Base-by-base conservation (phyloP, 108 stramenopile species). In the Nitzschia putrida region DNA sequence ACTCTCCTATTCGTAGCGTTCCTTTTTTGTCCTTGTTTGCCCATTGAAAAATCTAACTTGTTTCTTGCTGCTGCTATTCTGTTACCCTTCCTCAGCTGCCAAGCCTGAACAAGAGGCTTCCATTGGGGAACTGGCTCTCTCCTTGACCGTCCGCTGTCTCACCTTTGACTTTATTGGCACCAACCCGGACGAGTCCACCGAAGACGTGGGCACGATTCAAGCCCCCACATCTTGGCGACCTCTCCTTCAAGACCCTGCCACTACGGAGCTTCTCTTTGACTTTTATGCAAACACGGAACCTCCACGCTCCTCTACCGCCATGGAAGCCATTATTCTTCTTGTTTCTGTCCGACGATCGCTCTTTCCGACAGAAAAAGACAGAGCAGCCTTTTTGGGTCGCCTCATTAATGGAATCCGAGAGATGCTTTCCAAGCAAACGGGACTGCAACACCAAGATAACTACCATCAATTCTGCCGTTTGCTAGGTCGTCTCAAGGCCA, bases 121-220 rank as follows among this genome's bases (percentile, higher is more conserved):
- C 22, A 77, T 97, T 23, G 92, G 92, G 23, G 91, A 95, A 71
- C 94, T 93, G 67, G 82, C 95, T 2, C 81, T 98, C 16, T 71
- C 81, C n/a, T 85, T 97, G 57, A 73, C 79, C 29, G 91, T 88
- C 6, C 85, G 92, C 22, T 97, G 97, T 83, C 80, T 99, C 52
- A 88, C 84, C 39, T 99, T 97, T 74, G 98, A 99, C 71, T 99
- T 99, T 78, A 97, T 98, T 70, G 98, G 98, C 22, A 99, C 98
- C 29, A 98, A 97, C 75, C 96, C 97, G 29, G 96, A 98, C 69
- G 97, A 99, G 85, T 93, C 94, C 34, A 85, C 95, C 16, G 98
- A 99, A 76, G 97, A 99, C 65, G 95, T 98, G 20, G 97, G 97
- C 16, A 97, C 97, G 10, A 96, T 99, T 66, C 97, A 98, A 79